phyloP scores from a whole-genome alignment of 2,329 filamentous ascomycete genomes.

The Cercospora sesami region DNA sequence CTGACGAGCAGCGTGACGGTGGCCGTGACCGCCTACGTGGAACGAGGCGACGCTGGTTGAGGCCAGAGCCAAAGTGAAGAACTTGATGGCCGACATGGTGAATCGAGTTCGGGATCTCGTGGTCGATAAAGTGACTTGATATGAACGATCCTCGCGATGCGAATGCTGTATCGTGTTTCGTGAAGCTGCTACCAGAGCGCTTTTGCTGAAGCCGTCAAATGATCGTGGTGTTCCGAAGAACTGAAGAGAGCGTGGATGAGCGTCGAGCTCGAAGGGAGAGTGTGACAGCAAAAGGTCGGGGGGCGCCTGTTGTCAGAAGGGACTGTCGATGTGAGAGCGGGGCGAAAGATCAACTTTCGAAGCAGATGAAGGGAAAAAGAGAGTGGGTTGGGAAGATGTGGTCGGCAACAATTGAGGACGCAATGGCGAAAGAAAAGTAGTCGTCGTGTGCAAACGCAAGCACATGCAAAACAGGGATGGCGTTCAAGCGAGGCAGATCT shows the following conservation, averaged over 20 bases:
- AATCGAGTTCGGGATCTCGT: slow-evolving; percentile 20
- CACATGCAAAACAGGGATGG: slow-evolving; percentile 18
- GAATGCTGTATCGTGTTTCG: slow-evolving; percentile 5
- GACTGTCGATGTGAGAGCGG: slow-evolving; percentile 19
- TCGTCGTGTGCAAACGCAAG: slow-evolving; percentile 13
- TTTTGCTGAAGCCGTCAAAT: slow-evolving; percentile 29
- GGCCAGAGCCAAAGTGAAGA: slow-evolving; percentile 48
- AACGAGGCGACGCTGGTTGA: slow-evolving; percentile 41
- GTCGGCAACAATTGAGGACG: background rate
- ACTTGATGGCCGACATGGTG: slow-evolving; percentile 41
- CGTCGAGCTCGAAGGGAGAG: slow-evolving; percentile 39
- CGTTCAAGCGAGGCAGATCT: background rate
- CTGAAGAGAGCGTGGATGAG: slow-evolving; percentile 34
- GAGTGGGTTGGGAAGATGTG: slow-evolving; percentile 14
- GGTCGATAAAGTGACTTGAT: slow-evolving; percentile 1
- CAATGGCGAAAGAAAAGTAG: slow-evolving; percentile 1
- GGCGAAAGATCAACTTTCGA: background rate
- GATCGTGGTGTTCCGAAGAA: slow-evolving; percentile 40
- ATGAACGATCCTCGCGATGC: slow-evolving; percentile 9
- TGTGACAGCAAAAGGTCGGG: slow-evolving; percentile 32
- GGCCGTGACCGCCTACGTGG: slow-evolving; percentile 17
- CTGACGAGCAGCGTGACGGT: slow-evolving; percentile 27
- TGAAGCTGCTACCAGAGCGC: slow-evolving; percentile 45
- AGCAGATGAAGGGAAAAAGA: slow-evolving; percentile 19
- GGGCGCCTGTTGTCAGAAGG: slow-evolving; percentile 24